Percentiles rank a stretch among this genome's conserved stretches.
Evolutionary conservation across 805 yeast genomes (phyloP).

Genomic region (Metschnikowia reukaufii): DNA sequence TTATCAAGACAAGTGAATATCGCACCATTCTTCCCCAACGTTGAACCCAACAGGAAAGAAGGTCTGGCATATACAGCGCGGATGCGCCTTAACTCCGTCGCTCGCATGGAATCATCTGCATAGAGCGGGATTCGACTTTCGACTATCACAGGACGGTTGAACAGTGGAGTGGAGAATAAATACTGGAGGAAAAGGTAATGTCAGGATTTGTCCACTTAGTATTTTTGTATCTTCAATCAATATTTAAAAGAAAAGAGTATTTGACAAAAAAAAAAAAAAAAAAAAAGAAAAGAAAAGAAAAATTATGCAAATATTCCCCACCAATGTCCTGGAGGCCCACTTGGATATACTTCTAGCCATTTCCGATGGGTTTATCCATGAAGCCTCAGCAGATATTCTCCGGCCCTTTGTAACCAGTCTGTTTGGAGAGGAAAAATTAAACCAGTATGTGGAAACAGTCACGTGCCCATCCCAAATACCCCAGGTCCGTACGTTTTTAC

Average conservation of each 20-base stretch:
- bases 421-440: conserved; percentile 30
- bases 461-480: conserved; percentile 34
- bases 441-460: conserved; percentile 25
- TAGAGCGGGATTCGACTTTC: neutral
- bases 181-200: neutral
- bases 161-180: conserved; percentile 4
- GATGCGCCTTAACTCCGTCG: conserved; percentile 2
- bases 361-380: conserved; percentile 38
- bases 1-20: too few species aligned
- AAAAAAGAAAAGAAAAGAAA: neutral
- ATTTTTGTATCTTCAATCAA: neutral
- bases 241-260: neutral
- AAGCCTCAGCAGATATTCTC: conserved; percentile 28
- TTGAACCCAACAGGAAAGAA: neutral
- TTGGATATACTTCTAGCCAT: conserved; percentile 29
- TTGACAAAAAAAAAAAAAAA: neutral
- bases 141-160: conserved; percentile 1
- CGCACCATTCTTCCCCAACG: too few species aligned
- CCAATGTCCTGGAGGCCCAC: conserved; percentile 24
- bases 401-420: conserved; percentile 25
- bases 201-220: too few species aligned
- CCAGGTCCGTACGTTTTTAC: conserved; percentile 21
- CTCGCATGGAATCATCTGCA: conserved; percentile 1
- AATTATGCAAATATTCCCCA: conserved; percentile 10
- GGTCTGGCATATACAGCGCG: neutral